A percentile compares a stretch with the other conserved stretches of the same genome.
These are phyloP conservation scores for Mayamaea pseudoterrestris DNA, from an alignment of 108 stramenopile species.

Conservation along the genomic window DNA sequence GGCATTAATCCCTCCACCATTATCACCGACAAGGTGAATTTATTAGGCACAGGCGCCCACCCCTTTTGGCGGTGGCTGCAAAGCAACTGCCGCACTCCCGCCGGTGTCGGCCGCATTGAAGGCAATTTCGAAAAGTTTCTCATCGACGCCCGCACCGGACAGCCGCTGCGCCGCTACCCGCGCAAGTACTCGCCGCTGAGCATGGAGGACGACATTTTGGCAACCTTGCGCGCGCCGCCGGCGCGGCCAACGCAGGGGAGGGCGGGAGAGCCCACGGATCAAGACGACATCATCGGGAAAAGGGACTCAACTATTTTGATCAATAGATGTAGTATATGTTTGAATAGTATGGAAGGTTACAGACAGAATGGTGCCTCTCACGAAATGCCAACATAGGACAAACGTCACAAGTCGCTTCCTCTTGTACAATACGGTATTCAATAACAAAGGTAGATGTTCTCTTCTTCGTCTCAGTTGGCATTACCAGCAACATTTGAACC, in stretches of 20 bases:
- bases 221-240: conserved; percentile 32
- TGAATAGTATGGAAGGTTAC: too few species aligned
- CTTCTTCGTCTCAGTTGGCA: too few species aligned
- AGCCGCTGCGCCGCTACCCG: conserved; percentile 72
- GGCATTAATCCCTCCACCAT: conserved; percentile 67
- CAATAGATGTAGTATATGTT: conserved; percentile 76
- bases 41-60: conserved; percentile 65
- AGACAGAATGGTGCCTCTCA: too few species aligned
- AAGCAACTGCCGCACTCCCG: conserved; percentile 67
- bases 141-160: conserved; percentile 65
- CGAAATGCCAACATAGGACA: too few species aligned
- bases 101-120: conserved; percentile 73
- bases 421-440: too few species aligned
- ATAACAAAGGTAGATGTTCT: too few species aligned
- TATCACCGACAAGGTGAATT: conserved; percentile 73
- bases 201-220: conserved; percentile 70
- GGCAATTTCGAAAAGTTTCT: conserved; percentile 87
- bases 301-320: conserved; percentile 84
- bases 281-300: conserved; percentile 80
- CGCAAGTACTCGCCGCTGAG: conserved; percentile 70
- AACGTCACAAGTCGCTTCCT: too few species aligned
- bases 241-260: conserved; percentile 70
- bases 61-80: conserved; percentile 86
- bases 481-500: too few species aligned
- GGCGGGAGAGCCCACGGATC: conserved; percentile 80